These are phyloP conservation scores for Inga laurina DNA, from an alignment of 306 rosid species.

Conservation along the genomic window DNA sequence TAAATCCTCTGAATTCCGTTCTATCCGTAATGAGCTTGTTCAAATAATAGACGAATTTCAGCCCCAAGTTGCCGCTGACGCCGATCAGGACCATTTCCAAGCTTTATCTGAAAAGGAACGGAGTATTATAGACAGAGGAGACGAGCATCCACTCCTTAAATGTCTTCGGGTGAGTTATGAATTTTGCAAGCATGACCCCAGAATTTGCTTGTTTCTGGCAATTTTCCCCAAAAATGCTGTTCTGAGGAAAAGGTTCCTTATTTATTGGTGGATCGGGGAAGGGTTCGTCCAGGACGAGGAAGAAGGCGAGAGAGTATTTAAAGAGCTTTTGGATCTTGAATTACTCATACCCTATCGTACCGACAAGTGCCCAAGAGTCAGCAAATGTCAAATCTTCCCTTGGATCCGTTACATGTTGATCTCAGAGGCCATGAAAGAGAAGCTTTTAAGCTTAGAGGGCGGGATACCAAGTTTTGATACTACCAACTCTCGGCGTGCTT, in stretches of 20 bases:
- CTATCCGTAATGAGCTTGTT: not conserved
- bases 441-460: not conserved
- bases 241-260: conserved; percentile 37
- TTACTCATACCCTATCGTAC: not conserved
- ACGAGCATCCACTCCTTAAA: not conserved
- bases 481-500: not conserved
- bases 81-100: too few relatives aligned
- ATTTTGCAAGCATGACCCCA: not conserved
- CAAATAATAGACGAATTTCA: not conserved
- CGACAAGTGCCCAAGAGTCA: not conserved
- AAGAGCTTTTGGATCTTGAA: not conserved
- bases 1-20: not conserved
- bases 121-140: not conserved
- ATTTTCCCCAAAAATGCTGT: conserved; percentile 44
- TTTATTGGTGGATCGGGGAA: not conserved
- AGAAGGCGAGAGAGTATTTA: not conserved
- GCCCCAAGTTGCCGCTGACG: too few relatives aligned
- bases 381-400: conserved; percentile 13
- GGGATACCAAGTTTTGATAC: not conserved
- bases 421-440: not conserved
- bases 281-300: not conserved
- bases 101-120: too few relatives aligned
- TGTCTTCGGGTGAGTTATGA: not conserved
- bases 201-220: conserved; percentile 38
- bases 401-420: conserved; percentile 38